Conservation (phyloP, 2,329 filamentous ascomycete species). For the Penicillium corylophilum region DNA sequence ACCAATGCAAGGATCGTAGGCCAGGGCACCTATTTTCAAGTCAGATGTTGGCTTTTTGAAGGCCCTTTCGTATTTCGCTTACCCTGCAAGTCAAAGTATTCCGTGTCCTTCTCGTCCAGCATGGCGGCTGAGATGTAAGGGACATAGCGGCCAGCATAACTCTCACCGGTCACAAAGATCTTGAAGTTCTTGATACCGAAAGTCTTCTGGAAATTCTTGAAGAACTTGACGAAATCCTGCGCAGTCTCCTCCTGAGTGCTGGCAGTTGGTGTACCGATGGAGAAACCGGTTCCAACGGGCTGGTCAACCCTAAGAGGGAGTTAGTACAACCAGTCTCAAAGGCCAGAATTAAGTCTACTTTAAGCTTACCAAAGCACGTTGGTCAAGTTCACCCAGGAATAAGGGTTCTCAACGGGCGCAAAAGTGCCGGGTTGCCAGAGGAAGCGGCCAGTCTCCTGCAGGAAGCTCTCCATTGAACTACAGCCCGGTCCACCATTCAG, state of each 20-base stretch:
- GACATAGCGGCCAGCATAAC: slow-evolving; percentile 68
- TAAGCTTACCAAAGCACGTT: slow-evolving; percentile 77
- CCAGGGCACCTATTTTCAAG: slow-evolving; percentile 50
- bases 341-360: too few relatives aligned
- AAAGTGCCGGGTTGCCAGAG: slow-evolving; percentile 69
- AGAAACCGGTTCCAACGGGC: slow-evolving; percentile 64
- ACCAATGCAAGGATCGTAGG: slow-evolving; percentile 68
- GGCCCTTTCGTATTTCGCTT: slow-evolving; percentile 17
- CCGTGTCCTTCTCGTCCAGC: slow-evolving; percentile 65
- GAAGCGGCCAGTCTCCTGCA: slow-evolving; percentile 77
- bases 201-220: slow-evolving; percentile 71
- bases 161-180: slow-evolving; percentile 73
- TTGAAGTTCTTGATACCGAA: slow-evolving; percentile 68
- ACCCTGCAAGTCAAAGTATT: slow-evolving; percentile 67
- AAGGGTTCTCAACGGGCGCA: slow-evolving; percentile 64
- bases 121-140: slow-evolving; percentile 75
- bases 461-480: slow-evolving; percentile 63
- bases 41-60: not conserved
- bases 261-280: slow-evolving; percentile 63
- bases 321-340: not conserved
- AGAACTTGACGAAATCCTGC: slow-evolving; percentile 72
- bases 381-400: slow-evolving; percentile 72
- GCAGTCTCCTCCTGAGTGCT: slow-evolving; percentile 67
- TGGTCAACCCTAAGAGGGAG: slow-evolving; percentile 29
- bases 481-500: slow-evolving; percentile 58